Evolutionary conservation across 768 basidiomycete genomes (phyloP).

Genomic region (Mrakia gelida): DNA sequence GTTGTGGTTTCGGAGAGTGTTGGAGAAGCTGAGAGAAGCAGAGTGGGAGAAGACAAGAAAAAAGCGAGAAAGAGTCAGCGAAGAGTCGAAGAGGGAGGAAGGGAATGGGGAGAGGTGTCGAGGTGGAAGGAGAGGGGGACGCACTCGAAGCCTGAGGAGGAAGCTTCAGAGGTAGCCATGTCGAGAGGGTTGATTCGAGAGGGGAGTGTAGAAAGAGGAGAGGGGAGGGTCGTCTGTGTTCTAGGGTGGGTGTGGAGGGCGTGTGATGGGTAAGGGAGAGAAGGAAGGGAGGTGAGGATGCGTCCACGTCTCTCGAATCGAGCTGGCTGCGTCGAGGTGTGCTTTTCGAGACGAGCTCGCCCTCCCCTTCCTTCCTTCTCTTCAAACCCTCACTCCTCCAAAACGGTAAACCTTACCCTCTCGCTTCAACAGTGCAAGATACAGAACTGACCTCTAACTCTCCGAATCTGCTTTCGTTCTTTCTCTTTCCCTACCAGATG

Average conservation of each 20-base stretch:
- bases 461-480: not conserved
- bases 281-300: too few relatives aligned
- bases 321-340: not conserved
- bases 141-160: conserved; percentile 26
- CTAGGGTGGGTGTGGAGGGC: not conserved
- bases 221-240: not conserved
- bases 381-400: not conserved
- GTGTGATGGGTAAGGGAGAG: not conserved
- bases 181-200: not conserved
- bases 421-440: not conserved
- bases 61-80: not conserved
- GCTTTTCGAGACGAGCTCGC: too few relatives aligned
- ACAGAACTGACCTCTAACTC: not conserved
- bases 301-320: not conserved
- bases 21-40: conserved; percentile 38
- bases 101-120: not conserved
- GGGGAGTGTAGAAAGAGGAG: not conserved
- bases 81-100: too few relatives aligned
- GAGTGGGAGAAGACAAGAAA: not conserved
- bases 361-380: not conserved
- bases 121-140: not conserved
- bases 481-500: not conserved
- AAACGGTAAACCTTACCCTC: not conserved
- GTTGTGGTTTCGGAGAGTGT: conserved; percentile 43
- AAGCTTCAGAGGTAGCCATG: conserved; percentile 5